Evolutionary conservation across 208 protist species (phyloP), one percentile per base, ranked within the genome.

Genomic region (Zelonia costaricensis): DNA sequence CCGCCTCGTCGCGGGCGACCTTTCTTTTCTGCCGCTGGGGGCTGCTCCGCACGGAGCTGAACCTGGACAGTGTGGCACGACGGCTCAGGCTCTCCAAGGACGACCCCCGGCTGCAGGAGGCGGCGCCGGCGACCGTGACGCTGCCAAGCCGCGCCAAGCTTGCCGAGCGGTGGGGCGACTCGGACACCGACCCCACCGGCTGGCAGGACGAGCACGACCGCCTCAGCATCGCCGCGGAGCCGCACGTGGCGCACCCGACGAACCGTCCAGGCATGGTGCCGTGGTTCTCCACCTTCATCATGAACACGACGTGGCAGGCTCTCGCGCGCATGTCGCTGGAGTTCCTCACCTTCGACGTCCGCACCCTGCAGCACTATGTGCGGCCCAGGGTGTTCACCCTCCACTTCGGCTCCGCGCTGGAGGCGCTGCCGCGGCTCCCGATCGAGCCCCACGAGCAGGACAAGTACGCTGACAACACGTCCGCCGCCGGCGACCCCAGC

Each of bases 281-380:
- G 36, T 94, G 88, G 86, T 94, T 74, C 58, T 91, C 85, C 36
- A 90, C 80, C 6, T 90, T 94, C 44, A 77, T 88, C 55, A 59
- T 86, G 12, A 51, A 54, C 39, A 94, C 88, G 8, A 82, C 82
- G 6, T 79, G 76, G 70, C 83, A 94, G 67, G 64, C 73, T 2
- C 45, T 81, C 40, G 59, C 84, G 6, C 69, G 69, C 43, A 45
- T 67, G 23, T 66, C 70, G 22, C 70, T 94, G 1, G 76, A 76
- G 54, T 94, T 94, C 59, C 64, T 91, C 27, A 78, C 76, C n/a
- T 92, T 94, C 69, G 88, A 92, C 48, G 69, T 88, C 38, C 88
- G 88, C 33, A 25, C 60, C 5, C 63, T 92, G 2, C 76, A 91
- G 69, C 46, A 35, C 44, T 48, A 67, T 27, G 52, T 25, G 1